Conservation (phyloP, 2,329 filamentous ascomycete species). For the Phyllosticta citrichinensis region DNA sequence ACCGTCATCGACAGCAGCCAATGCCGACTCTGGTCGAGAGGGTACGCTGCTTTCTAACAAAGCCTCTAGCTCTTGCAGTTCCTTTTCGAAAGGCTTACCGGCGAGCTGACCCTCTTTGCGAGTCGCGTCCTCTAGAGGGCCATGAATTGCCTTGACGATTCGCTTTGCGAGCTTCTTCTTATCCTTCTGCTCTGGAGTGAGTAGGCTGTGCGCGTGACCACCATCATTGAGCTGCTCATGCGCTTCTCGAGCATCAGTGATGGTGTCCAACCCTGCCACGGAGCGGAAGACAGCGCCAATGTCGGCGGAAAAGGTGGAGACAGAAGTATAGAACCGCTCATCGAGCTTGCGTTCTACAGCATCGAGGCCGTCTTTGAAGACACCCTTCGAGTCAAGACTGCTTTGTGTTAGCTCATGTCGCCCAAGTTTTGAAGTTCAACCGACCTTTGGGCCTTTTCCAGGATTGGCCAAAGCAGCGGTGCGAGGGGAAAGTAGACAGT, state of each 20-base stretch:
- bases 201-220: conserved; percentile 29
- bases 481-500: conserved; percentile 85
- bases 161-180: conserved; percentile 78
- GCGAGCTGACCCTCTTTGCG: conserved; percentile 74
- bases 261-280: conserved; percentile 41
- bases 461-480: conserved; percentile 62
- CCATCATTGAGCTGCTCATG: conserved; percentile 32
- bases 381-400: conserved; percentile 38
- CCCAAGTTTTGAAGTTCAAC: conserved; percentile 35
- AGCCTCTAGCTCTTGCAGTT: conserved; percentile 59
- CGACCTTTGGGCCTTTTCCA: conserved; percentile 74
- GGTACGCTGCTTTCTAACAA: conserved; percentile 59
- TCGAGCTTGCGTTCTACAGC: conserved; percentile 44
- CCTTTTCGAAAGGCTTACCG: conserved; percentile 56
- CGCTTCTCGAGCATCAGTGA: conserved; percentile 28
- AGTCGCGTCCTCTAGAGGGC: conserved; percentile 64
- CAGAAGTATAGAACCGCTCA: conserved; percentile 49
- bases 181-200: conserved; percentile 60
- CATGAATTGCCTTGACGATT: conserved; percentile 75
- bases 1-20: conserved; percentile 15
- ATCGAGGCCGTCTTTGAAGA: conserved; percentile 46
- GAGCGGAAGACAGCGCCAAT: conserved; percentile 46
- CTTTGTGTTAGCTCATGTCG: conserved; percentile 4
- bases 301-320: conserved; percentile 50
- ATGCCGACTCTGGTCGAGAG: conserved; percentile 38